A percentile compares a stretch with the other conserved stretches of the same genome.
Evolutionary conservation across 257 asterid genomes (phyloP).

Genomic region (Nicotiana tabacum): DNA sequence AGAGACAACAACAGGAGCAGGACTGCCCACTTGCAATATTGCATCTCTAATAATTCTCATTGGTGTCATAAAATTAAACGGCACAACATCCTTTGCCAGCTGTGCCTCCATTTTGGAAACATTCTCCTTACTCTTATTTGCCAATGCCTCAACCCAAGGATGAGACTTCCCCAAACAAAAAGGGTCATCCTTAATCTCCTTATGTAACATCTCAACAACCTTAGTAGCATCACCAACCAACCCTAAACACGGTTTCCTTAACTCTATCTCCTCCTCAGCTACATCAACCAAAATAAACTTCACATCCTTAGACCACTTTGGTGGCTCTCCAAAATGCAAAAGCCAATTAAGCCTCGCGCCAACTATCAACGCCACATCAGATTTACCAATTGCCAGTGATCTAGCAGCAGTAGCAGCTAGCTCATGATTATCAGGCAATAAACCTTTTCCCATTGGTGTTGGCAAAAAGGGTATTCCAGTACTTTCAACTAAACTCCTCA

Average conservation of each 20-base stretch:
- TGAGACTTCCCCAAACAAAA: conserved; percentile 74
- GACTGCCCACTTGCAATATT: conserved; percentile 54
- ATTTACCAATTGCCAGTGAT: conserved; percentile 82
- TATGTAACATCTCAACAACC: conserved; percentile 51
- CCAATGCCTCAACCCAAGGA: conserved; percentile 74
- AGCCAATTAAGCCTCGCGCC: conserved; percentile 93
- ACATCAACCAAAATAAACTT: conserved; percentile 76
- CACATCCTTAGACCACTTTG: conserved; percentile 81
- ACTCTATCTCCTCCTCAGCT: conserved; percentile 58
- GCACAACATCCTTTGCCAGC: conserved; percentile 68
- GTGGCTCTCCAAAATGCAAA: conserved; percentile 89
- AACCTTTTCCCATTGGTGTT: conserved; percentile 91
- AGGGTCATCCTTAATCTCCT: conserved; percentile 79
- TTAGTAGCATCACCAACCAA: conserved; percentile 82
- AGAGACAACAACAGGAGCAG: conserved; percentile 74
- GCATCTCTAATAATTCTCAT: conserved; percentile 92
- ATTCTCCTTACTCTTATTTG: conserved; percentile 68
- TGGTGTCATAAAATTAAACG: conserved; percentile 83
- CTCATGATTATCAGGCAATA: conserved; percentile 71
- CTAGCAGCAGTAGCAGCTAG: conserved; percentile 87
- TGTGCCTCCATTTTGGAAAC: conserved; percentile 78
- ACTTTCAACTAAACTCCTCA: conserved; percentile 51
- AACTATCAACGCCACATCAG: conserved; percentile 77
- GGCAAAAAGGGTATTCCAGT: conserved; percentile 88
- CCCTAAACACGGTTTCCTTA: conserved; percentile 69